Evolutionary conservation across 1,284 basidiomycete species (phyloP), one percentile per base, ranked within the genome.

Genomic region (Bjerkandera adusta): DNA sequence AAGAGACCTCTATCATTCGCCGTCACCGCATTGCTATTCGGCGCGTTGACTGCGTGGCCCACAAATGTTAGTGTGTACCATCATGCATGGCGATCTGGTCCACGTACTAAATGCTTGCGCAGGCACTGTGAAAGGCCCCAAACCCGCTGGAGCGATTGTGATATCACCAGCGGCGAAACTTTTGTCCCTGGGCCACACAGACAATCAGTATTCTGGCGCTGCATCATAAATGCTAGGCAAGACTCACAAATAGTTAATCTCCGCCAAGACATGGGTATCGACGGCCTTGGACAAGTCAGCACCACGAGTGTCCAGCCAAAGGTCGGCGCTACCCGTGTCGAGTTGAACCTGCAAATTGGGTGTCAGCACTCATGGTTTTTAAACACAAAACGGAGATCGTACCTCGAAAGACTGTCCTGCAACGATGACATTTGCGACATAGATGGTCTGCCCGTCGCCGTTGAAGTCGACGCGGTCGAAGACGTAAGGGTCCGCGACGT

Each of bases 391-490:
- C n/a, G n/a, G n/a, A n/a, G n/a, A n/a, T n/a, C n/a, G 12, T 43
- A 48, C 46, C 40, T 48, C 46, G 24, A 43, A 48, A 15, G 40
- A 30, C 27, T 48, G 46, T 18, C 41, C 46, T 16, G 34, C 46
- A n/a, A 48, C 13, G 11, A 26, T 36, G 3, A 48, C 32, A 20
- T 41, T 48, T 12, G 39, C 46, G 16, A 40, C 37, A 24, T 48
- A 48, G 7, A 48, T 36, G 29, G 43, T 43, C 20, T 34, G n/a
- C 12, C 20, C 18, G 36, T 46, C 44, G 5, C 44, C 44, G n/a
- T 10, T 26, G 26, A 38, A 36, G 25, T 48, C 30, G 22, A 43
- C 30, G 16, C 35, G 34, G 18, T 21, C 29, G 37, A 48, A 48
- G 26, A 26, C 36, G 40, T 35, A 48, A 5, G 39, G 40, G n/a